phyloP scores from a whole-genome alignment of 169 alveolate species.

The Theileria annulata region DNA sequence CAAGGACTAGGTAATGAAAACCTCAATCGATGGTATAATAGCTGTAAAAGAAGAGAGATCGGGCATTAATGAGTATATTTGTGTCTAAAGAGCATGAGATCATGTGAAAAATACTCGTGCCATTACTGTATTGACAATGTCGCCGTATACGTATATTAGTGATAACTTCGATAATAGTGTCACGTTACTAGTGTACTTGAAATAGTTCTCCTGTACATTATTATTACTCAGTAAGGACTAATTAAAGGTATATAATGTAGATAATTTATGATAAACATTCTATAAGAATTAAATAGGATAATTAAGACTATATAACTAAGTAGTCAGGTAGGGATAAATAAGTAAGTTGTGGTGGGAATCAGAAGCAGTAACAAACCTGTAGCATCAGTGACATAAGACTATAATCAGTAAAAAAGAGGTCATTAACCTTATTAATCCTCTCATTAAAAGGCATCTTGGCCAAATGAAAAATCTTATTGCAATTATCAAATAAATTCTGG shows the following conservation, averaged over 20 bases:
- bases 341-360: background rate
- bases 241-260: background rate
- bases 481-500: constrained; percentile 76
- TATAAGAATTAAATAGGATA: no score
- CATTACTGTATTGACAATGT: constrained; percentile 54
- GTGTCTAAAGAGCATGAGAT: constrained; percentile 17
- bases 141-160: constrained; percentile 60
- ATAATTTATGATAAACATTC: no score
- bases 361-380: constrained; percentile 46
- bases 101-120: constrained; percentile 9
- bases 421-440: constrained; percentile 55
- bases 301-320: no score
- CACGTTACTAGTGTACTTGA: constrained; percentile 65
- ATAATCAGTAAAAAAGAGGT: constrained; percentile 91
- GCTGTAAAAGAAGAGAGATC: constrained; percentile 42
- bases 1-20: background rate
- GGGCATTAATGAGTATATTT: constrained; percentile 49
- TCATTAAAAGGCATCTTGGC: constrained; percentile 44
- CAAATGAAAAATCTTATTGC: constrained; percentile 65
- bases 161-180: constrained; percentile 63
- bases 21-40: constrained; percentile 47
- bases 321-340: background rate
- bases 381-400: constrained; percentile 91
- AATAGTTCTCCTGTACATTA: constrained; percentile 83
- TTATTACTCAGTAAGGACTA: background rate